phyloP scores from a whole-genome alignment of 805 yeast genomes.

The Nakazawaea peltata region DNA sequence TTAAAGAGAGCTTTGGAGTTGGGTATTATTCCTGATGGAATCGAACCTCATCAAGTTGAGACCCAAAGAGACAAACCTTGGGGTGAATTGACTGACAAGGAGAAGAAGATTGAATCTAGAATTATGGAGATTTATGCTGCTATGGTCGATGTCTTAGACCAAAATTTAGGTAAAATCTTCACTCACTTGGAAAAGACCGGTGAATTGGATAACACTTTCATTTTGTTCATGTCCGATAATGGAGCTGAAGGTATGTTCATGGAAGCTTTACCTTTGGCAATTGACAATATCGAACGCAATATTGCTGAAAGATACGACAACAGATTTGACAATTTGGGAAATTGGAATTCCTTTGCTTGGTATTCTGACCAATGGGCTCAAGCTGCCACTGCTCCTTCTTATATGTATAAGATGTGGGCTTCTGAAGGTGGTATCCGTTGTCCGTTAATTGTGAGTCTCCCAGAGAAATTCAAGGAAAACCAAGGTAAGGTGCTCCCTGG shows the following conservation, averaged over 20 bases:
- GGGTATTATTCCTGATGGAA: conserved; percentile 38
- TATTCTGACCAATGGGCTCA: conserved; percentile 56
- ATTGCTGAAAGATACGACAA: conserved; percentile 33
- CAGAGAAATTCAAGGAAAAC: conserved; percentile 19
- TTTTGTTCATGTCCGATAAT: conserved; percentile 56
- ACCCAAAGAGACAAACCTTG: conserved; percentile 35
- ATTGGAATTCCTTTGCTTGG: conserved; percentile 37
- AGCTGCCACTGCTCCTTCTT: conserved; percentile 51
- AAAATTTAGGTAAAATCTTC: conserved; percentile 41
- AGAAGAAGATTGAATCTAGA: conserved; percentile 28
- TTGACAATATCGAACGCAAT: conserved; percentile 18
- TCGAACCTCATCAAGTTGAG: conserved; percentile 34
- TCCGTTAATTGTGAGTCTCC: conserved; percentile 42
- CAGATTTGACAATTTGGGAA: conserved; percentile 38
- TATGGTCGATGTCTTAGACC: conserved; percentile 50
- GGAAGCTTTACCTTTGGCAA: conserved; percentile 43
- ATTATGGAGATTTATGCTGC: conserved; percentile 57
- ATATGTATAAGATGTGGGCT: conserved; percentile 49
- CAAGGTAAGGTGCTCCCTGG: conserved; percentile 26
- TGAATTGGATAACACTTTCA: conserved; percentile 45
- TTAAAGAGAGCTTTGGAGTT: conserved; percentile 29
- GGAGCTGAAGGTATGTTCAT: conserved; percentile 57
- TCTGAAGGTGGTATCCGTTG: conserved; percentile 55
- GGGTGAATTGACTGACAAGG: conserved; percentile 31
- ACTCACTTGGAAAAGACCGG: conserved; percentile 30